phyloP scores from a whole-genome alignment of 1,284 basidiomycete species.

The Schizophyllum amplum region DNA sequence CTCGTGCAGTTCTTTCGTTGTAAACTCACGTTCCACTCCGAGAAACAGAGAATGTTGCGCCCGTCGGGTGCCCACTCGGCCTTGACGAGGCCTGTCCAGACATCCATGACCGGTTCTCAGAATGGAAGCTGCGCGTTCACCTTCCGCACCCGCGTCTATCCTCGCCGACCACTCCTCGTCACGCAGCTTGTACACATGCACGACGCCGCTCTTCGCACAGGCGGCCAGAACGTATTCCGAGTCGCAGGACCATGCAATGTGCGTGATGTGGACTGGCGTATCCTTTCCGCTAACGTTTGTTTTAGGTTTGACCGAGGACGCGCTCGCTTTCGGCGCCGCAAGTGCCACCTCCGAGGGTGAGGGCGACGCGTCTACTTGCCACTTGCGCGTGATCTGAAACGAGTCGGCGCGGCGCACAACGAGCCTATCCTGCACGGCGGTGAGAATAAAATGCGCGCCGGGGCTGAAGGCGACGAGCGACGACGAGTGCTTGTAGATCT shows the following conservation, averaged over 20 bases:
- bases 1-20: conserved; percentile 1
- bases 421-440: conserved; percentile 62
- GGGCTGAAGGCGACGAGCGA: conserved; percentile 65
- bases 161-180: conserved; percentile 67
- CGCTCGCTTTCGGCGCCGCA: conserved; percentile 21
- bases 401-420: conserved; percentile 70
- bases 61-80: conserved; percentile 85
- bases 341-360: conserved; percentile 36
- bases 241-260: conserved; percentile 76
- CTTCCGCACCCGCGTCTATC: conserved; percentile 76
- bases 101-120: neutral
- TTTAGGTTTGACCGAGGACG: conserved; percentile 11
- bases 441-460: conserved; percentile 68
- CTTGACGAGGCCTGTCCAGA: conserved; percentile 49
- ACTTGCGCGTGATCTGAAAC: conserved; percentile 67
- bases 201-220: conserved; percentile 53
- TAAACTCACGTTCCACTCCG: conserved; percentile 75
- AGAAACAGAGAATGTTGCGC: conserved; percentile 75
- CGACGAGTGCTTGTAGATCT: conserved; percentile 67
- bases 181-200: conserved; percentile 66
- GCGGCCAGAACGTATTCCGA: conserved; percentile 76
- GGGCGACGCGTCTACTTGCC: conserved; percentile 48
- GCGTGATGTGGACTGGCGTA: conserved; percentile 46
- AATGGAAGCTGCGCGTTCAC: conserved; percentile 15
- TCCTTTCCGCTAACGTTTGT: conserved; percentile 3